Base-by-base conservation (phyloP, 495 filamentous ascomycete species). In the Terfezia claveryi region DNA sequence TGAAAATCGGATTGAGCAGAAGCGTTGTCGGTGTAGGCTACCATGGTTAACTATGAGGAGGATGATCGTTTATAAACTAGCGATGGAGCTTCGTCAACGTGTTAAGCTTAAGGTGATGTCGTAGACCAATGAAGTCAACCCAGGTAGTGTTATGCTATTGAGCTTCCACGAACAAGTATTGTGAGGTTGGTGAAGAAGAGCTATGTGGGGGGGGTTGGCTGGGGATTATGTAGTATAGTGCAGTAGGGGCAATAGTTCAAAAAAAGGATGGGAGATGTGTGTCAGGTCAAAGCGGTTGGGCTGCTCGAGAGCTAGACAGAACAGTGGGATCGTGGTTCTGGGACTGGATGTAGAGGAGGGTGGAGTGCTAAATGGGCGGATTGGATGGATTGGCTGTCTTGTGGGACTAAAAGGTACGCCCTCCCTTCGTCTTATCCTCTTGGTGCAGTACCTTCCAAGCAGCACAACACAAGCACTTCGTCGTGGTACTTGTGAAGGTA, bases 21-120 rank as follows among this genome's bases (percentile, higher is more conserved):
- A 52, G 62, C 59, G 51, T 51, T 55, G 41, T 61, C 57, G 62
- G 65, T 55, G 52, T 59, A 60, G 17, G 41, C 41, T 14, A 46
- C 14, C 41, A 14, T 46, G 41, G 12, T 46, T 5, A 20, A 46
- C 8, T 4, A 3, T 14, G 41, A 14, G 41, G 8, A 8, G 17
- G 12, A 6, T 46, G 41, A 2, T 14, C 12, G 41, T 46, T 46
- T 46, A 46, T 46, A 46, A 46, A 46, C 41, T 20, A 46, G 41
- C 41, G 17, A 46, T 5, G 4, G 14, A 9, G 17, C 14, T 46
- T 20, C 17, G 41, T 46, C 41, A 46, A 46, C 41, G 41, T 46
- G 41, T 14, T 14, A 20, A 46, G 41, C 41, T 46, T 14, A 4
- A 46, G 41, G 27, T 32, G 27, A 32, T 32, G 27, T 32, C 27